Evolutionary conservation across 2,329 filamentous ascomycete species (phyloP), one percentile per base, ranked within the genome.

Genomic region (Colletotrichum scovillei): DNA sequence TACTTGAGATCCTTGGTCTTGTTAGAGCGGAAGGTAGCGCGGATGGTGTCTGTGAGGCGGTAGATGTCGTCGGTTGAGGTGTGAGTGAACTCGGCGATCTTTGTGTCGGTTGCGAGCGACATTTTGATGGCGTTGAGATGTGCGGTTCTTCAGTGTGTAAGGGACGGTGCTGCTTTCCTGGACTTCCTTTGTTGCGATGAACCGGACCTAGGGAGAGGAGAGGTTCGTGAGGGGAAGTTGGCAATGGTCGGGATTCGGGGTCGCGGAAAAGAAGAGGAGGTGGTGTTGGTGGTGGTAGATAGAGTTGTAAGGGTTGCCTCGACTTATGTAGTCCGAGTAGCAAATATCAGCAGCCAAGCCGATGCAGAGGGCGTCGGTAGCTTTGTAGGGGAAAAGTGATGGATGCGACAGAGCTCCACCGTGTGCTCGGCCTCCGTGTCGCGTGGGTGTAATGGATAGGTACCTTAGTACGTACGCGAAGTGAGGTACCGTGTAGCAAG

Each of bases 1-100:
- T 93, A 98, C 79, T 94, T 89, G 74, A 98, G 81, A 67, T 94
- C 89, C 80, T 95, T 95, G 56, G 95, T 98, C 84, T 92, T 93
- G 82, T 95, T 92, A 22, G 93, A 89, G 77, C 89, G 88, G 84
- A 94, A 98, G n/a, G 92, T 91, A 64, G 87, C 84, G 79, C 92
- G 92, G 56, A 93, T 84, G 7, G 85, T 88, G 69, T 89, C 86
- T 79, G 92, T 89, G 55, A 89, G 88, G 73, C 82, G 81, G 16
- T 91, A 84, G 81, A 98, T 95, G 55, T 88, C 85, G 69, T 93
- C 91, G 59, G 94, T 80, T 2, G 92, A 81, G 1, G 94, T 95
- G 67, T 85, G 83, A 82, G 90, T 83, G 77, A 93, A 91, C 53
- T 84, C 77, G 42, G 83, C 77, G 71, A 91, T 86, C 58, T 79